A percentile compares a stretch with the other conserved stretches of the same genome.
These are phyloP conservation scores for Ceratocystis lukuohia DNA, from an alignment of 2,329 filamentous ascomycete species.

Conservation along the genomic window DNA sequence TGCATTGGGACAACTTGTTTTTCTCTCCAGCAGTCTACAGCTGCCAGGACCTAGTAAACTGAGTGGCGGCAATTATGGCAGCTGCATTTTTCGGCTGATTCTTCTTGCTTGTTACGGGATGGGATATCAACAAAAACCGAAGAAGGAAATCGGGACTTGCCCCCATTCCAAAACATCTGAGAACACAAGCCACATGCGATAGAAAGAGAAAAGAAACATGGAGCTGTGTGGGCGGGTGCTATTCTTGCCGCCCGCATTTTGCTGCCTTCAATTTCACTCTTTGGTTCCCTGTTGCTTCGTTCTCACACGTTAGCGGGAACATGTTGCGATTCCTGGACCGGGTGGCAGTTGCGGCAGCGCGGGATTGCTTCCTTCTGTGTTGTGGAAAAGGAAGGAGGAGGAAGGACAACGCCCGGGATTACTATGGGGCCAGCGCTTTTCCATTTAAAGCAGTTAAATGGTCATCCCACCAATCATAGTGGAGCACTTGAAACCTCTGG, in stretches of 20 bases:
- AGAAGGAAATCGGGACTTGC: background rate
- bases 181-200: background rate
- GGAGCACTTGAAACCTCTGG: background rate
- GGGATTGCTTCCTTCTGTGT: background rate
- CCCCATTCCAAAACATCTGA: background rate
- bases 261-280: background rate
- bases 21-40: background rate
- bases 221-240: background rate
- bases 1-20: background rate
- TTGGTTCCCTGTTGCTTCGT: background rate
- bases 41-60: background rate
- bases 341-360: background rate
- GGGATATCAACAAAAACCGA: background rate
- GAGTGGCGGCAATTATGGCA: background rate
- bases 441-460: constrained; percentile 13
- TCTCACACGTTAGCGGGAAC: background rate
- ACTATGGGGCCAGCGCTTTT: background rate
- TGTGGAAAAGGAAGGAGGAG: background rate
- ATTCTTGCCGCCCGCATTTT: background rate
- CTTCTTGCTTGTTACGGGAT: background rate
- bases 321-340: background rate
- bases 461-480: constrained; percentile 6
- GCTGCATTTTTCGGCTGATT: background rate
- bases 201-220: background rate
- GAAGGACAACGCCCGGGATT: constrained; percentile 2